Evolutionary conservation across 768 basidiomycete genomes (phyloP).

Genomic region (Lactarius deliciosus): DNA sequence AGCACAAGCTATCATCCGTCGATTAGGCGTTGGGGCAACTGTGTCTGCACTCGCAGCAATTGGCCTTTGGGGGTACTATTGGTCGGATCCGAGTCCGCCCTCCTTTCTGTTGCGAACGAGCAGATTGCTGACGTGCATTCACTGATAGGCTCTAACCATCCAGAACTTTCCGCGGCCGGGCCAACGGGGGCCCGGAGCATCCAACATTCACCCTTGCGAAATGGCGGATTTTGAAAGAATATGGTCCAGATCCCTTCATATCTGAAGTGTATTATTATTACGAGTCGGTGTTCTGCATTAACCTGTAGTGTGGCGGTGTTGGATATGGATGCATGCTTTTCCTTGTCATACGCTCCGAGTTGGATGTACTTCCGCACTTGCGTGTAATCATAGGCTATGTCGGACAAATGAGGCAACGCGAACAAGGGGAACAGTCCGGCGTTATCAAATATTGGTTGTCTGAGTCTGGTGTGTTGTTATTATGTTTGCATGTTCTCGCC

Average conservation of each 20-base stretch:
- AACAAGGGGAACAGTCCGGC: not conserved
- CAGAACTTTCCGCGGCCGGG: not conserved
- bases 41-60: conserved; percentile 24
- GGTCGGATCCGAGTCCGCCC: conserved; percentile 23
- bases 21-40: conserved; percentile 25
- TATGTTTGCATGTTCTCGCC: not conserved
- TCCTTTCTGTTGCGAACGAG: conserved; percentile 1
- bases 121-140: conserved; percentile 5
- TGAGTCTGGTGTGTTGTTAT: conserved; percentile 11
- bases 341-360: not conserved
- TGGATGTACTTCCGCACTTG: conserved; percentile 2
- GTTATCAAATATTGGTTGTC: not conserved
- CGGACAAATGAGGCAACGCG: not conserved
- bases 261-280: conserved; percentile 14
- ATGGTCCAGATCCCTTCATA: not conserved
- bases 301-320: conserved; percentile 2
- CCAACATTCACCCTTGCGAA: conserved; percentile 4
- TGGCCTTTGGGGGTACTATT: conserved; percentile 26
- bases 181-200: not conserved
- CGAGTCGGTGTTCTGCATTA: not conserved
- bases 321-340: conserved; percentile 8
- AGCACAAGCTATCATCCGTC: conserved; percentile 15
- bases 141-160: conserved; percentile 6
- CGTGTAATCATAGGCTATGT: conserved; percentile 8
- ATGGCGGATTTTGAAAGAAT: conserved; percentile 7